These are phyloP conservation scores for Datisca glomerata DNA, from an alignment of 306 rosid genomes.

Conservation along the genomic window DNA sequence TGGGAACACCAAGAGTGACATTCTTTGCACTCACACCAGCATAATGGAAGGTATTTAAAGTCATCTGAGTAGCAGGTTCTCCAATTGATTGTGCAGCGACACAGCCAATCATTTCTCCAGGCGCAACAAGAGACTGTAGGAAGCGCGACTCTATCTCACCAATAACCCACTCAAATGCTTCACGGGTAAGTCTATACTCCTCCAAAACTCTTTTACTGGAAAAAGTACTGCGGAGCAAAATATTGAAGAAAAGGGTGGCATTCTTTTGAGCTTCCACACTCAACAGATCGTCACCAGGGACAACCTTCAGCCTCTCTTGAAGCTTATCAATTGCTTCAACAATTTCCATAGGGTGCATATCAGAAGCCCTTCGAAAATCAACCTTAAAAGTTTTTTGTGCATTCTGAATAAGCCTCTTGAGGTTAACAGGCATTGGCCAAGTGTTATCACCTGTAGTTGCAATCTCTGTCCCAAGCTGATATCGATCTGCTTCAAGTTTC, in stretches of 20 bases:
- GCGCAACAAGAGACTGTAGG: constrained; percentile 92
- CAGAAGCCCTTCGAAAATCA: constrained; percentile 89
- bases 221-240: constrained; percentile 89
- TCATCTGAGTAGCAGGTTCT: constrained; percentile 99
- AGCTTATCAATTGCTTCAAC: constrained; percentile 99
- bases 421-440: constrained; percentile 89
- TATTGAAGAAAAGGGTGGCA: constrained; percentile 82
- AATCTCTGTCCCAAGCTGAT: constrained; percentile 81
- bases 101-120: constrained; percentile 99
- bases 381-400: constrained; percentile 94
- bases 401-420: constrained; percentile 97
- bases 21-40: constrained; percentile 99
- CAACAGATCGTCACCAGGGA: constrained; percentile 86
- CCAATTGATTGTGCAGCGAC: constrained; percentile 98
- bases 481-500: constrained; percentile 80
- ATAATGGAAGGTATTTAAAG: constrained; percentile 96
- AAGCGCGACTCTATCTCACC: constrained; percentile 97
- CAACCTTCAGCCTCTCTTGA: constrained; percentile 92
- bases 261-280: constrained; percentile 97
- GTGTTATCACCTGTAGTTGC: constrained; percentile 79
- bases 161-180: constrained; percentile 96
- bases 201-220: constrained; percentile 96
- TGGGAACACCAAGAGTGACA: constrained; percentile 95
- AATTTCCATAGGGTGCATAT: constrained; percentile 98
- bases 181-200: constrained; percentile 94